These are phyloP conservation scores for Cinnamomum chago DNA, from an alignment of 164 flowering plant species.

Conservation along the genomic window DNA sequence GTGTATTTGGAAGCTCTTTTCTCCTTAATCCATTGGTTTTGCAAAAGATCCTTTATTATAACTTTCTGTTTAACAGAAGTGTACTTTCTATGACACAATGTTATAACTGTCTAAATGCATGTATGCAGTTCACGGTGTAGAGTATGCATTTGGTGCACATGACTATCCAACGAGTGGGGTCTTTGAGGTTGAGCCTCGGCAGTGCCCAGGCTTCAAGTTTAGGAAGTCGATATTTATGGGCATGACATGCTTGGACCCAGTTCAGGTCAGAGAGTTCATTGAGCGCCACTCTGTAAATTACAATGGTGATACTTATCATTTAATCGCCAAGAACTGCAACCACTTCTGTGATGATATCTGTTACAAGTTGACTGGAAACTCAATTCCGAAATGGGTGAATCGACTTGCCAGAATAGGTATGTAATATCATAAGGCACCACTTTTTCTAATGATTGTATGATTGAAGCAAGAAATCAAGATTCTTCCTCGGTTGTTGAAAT, in stretches of 20 bases:
- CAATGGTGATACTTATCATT: constrained; percentile 87
- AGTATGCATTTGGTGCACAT: constrained; percentile 98
- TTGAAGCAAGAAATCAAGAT: background rate
- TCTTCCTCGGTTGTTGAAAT: background rate
- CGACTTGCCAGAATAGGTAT: constrained; percentile 93
- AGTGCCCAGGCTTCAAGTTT: constrained; percentile 96
- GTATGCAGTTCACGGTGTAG: constrained; percentile 87
- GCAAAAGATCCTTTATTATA: background rate
- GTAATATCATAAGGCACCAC: background rate
- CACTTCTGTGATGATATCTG: constrained; percentile 95
- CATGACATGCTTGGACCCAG: constrained; percentile 67
- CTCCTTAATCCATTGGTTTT: background rate
- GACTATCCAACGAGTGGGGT: constrained; percentile 90
- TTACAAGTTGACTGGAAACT: constrained; percentile 73
- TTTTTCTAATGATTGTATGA: background rate
- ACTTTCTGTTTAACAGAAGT: too few relatives aligned
- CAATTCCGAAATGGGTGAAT: constrained; percentile 92
- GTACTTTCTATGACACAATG: background rate
- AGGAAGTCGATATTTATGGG: constrained; percentile 88
- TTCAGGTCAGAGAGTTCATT: constrained; percentile 85
- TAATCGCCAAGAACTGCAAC: constrained; percentile 93
- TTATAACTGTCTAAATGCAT: background rate
- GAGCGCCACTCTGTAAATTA: constrained; percentile 66
- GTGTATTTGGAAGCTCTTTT: too few relatives aligned
- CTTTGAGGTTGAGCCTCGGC: constrained; percentile 95